Conservation (phyloP, 192 early-diverging fungal species). For the Mortierella claussenii region DNA sequence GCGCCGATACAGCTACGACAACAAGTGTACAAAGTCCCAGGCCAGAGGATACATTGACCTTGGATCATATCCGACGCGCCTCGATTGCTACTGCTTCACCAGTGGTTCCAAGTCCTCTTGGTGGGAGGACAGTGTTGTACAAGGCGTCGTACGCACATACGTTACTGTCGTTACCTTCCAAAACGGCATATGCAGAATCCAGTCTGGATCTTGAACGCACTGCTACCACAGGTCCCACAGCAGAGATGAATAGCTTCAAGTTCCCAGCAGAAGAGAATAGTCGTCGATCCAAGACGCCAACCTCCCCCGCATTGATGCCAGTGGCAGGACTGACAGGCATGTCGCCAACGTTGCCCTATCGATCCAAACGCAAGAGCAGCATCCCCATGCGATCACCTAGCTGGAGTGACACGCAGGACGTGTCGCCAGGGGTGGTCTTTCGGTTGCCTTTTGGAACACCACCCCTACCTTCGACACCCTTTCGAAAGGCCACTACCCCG, state of each 20-base stretch:
- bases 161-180: slow-evolving; percentile 27
- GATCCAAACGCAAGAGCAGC: slow-evolving; percentile 45
- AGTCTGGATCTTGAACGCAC: not conserved
- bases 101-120: slow-evolving; percentile 17
- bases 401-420: slow-evolving; percentile 20
- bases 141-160: slow-evolving; percentile 29
- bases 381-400: slow-evolving; percentile 41
- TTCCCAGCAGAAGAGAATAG: slow-evolving; percentile 31
- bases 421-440: slow-evolving; percentile 40
- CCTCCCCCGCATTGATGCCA: not conserved
- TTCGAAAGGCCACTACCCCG: slow-evolving; percentile 11
- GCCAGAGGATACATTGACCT: slow-evolving; percentile 20
- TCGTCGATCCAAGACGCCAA: slow-evolving; percentile 7
- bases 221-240: not conserved
- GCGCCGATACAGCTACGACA: too few species aligned
- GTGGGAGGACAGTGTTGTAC: slow-evolving; percentile 32
- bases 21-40: too few species aligned
- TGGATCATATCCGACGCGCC: slow-evolving; percentile 22
- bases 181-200: not conserved
- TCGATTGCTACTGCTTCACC: slow-evolving; percentile 45
- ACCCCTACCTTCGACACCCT: slow-evolving; percentile 2
- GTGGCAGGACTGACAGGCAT: not conserved
- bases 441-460: slow-evolving; percentile 38
- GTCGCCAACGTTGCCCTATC: slow-evolving; percentile 10
- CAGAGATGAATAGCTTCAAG: slow-evolving; percentile 41